These are phyloP conservation scores for Neurospora sp. DNA, from an alignment of 2,329 filamentous ascomycete species.

Conservation along the genomic window DNA sequence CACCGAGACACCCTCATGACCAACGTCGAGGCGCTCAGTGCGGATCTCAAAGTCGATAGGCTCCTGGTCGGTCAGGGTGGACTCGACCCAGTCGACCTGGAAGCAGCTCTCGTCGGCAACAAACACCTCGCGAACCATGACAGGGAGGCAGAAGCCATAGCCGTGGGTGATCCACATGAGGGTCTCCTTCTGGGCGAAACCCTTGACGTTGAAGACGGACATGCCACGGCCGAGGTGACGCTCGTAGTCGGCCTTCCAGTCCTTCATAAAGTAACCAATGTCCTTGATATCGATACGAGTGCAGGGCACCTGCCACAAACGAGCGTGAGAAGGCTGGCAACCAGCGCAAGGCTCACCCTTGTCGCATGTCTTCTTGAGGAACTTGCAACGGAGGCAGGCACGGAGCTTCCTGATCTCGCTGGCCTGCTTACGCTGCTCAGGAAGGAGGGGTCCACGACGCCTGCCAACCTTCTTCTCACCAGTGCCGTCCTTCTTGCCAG, in stretches of 20 bases:
- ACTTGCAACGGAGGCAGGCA: slow-evolving; percentile 92
- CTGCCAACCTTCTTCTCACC: slow-evolving; percentile 87
- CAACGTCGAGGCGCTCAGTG: slow-evolving; percentile 81
- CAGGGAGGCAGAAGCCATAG: slow-evolving; percentile 84
- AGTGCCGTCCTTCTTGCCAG: slow-evolving; percentile 67
- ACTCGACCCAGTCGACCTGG: slow-evolving; percentile 88
- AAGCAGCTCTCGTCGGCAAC: slow-evolving; percentile 90
- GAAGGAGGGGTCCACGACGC: slow-evolving; percentile 78
- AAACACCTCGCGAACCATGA: slow-evolving; percentile 88
- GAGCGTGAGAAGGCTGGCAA: slow-evolving; percentile 89
- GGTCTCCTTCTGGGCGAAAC: slow-evolving; percentile 56
- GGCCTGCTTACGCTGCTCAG: slow-evolving; percentile 91
- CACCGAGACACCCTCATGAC: slow-evolving; percentile 75
- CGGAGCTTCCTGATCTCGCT: slow-evolving; percentile 93
- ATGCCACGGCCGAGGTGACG: slow-evolving; percentile 79
- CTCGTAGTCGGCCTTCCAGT: slow-evolving; percentile 96
- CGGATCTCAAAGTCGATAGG: slow-evolving; percentile 75
- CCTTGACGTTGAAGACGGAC: slow-evolving; percentile 91
- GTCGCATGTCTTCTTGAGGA: slow-evolving; percentile 98
- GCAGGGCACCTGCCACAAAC: slow-evolving; percentile 95
- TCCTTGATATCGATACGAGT: slow-evolving; percentile 98
- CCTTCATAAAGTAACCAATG: slow-evolving; percentile 97
- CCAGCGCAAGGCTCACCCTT: slow-evolving; percentile 94
- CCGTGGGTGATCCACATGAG: slow-evolving; percentile 91
- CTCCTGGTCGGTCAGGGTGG: slow-evolving; percentile 54